Evolutionary conservation across 345 rosid species (phyloP).

Genomic region (Lepidium africanum): DNA sequence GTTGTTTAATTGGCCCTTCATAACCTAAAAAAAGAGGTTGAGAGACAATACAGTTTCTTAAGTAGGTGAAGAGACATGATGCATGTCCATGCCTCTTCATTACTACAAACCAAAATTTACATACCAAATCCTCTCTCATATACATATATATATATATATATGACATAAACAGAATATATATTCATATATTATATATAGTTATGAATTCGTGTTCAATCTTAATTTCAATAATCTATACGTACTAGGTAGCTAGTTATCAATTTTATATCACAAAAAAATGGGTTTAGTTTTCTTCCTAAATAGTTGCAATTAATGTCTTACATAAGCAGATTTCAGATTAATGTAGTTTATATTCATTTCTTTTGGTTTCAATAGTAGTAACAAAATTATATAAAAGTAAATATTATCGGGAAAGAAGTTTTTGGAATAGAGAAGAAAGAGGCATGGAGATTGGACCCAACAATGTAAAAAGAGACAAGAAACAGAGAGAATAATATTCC

Average conservation of each 20-base stretch:
- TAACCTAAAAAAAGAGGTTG: slow-evolving; percentile 20
- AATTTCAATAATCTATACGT: background rate
- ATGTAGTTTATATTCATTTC: background rate
- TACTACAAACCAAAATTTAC: slow-evolving; percentile 18
- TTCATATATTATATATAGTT: too few species aligned
- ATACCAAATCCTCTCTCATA: background rate
- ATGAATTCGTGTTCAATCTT: background rate
- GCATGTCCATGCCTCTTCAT: slow-evolving; percentile 20
- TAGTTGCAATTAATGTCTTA: too few species aligned
- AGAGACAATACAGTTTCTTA: slow-evolving; percentile 17
- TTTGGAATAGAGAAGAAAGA: slow-evolving; percentile 3
- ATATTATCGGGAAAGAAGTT: background rate
- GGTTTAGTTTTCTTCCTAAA: too few species aligned
- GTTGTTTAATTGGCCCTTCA: slow-evolving; percentile 12
- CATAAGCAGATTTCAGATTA: background rate
- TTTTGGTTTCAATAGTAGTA: background rate
- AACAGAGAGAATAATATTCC: slow-evolving; percentile 19
- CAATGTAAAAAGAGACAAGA: slow-evolving; percentile 12
- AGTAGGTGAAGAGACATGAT: slow-evolving; percentile 26
- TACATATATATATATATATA: too few species aligned
- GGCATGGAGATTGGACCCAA: slow-evolving; percentile 18
- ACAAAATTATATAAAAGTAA: background rate
- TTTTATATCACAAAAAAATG: background rate
- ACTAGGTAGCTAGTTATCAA: background rate
- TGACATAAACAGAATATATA: too few species aligned